Evolutionary conservation across 495 filamentous ascomycete species (phyloP).

Genomic region (Annulohypoxylon stygium): DNA sequence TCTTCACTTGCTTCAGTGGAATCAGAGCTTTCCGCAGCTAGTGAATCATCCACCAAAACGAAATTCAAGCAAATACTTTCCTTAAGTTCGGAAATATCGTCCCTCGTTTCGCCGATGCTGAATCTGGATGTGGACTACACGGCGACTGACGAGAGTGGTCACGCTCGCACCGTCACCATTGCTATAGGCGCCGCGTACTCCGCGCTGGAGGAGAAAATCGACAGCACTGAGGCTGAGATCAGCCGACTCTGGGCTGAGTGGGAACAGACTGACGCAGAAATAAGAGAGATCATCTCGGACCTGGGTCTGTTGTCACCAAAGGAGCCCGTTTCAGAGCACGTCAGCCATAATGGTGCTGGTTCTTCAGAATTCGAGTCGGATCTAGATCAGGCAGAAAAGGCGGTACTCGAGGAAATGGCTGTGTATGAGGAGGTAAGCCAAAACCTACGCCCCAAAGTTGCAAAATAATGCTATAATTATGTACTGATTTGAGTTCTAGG

Average conservation of each 20-base stretch:
- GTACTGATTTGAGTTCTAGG: conserved; percentile 50
- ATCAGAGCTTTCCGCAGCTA: conserved; percentile 2
- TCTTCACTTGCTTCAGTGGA: conserved; percentile 23
- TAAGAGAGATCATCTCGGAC: conserved; percentile 31
- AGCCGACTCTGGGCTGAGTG: conserved; percentile 40
- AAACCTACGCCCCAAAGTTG: background rate
- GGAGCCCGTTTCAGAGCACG: too few species aligned
- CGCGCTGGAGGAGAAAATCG: conserved; percentile 24
- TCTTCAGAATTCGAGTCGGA: conserved; percentile 28
- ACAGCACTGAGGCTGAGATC: conserved; percentile 22
- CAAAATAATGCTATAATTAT: conserved; percentile 14
- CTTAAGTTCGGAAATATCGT: conserved; percentile 14
- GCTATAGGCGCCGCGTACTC: conserved; percentile 31
- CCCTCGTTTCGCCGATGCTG: conserved; percentile 17
- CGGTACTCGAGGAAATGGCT: conserved; percentile 48
- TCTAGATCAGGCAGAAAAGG: conserved; percentile 39
- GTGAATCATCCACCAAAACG: conserved; percentile 11
- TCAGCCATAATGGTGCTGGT: background rate
- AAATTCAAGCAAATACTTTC: conserved; percentile 20
- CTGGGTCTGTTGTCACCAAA: conserved; percentile 6
- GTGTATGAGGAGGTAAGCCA: conserved; percentile 46
- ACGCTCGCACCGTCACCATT: conserved; percentile 28
- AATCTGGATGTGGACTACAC: conserved; percentile 37
- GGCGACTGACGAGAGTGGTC: conserved; percentile 28
- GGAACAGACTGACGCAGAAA: conserved; percentile 33